Base-by-base conservation (phyloP, 2,329 filamentous ascomycete genomes). In the Gliomastix tumulicola region DNA sequence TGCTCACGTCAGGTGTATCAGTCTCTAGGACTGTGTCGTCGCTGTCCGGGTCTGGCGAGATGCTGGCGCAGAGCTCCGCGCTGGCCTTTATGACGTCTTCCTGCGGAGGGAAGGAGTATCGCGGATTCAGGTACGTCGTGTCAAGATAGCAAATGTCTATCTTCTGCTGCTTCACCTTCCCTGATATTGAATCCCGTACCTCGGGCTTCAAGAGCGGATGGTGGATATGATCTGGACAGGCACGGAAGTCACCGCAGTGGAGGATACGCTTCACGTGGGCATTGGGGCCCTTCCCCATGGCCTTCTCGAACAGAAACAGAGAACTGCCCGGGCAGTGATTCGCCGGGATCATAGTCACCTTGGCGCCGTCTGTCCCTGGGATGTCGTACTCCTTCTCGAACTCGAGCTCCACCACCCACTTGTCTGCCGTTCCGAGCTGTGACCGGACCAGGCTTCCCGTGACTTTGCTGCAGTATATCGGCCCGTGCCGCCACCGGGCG, bases 251-350 rank as follows among this genome's bases (percentile, higher is more conserved):
- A 32, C 92, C 92, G 53, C 92, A 98, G 54, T 98, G 92, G 7
- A 98, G 66, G 28, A 98, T 83, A 4, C 92, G 78, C 47, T 94
- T 88, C 4, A 75, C 57, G 35, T 74, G 79, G 3, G 71, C 61
- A 30, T 67, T 77, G 12, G 68, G 60, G 1, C 79, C 75, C 46
- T 74, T 79, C 3, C 76, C 76, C 11, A 83, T 62, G 0, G 64
- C 62, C 55, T 95, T 96, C 55, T 96, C 84, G 47, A 96, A 97
- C 1, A 98, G 68, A 49, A 94, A 98, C 2, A 98, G 63, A 0
- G 90, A 94, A 50, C 88, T 96, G 1, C 92, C 92, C 0, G 92
- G 92, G 49, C 92, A 98, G 54, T 98, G 92, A 49, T 98, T 98
- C 11, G 92, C 92, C 3, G 87, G 80, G 21, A 98, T 88, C 88